A percentile compares a stretch with the other conserved stretches of the same genome.
Conservation (phyloP, 2,329 filamentous ascomycete species). For the Aspergillus pseudoterreus region DNA sequence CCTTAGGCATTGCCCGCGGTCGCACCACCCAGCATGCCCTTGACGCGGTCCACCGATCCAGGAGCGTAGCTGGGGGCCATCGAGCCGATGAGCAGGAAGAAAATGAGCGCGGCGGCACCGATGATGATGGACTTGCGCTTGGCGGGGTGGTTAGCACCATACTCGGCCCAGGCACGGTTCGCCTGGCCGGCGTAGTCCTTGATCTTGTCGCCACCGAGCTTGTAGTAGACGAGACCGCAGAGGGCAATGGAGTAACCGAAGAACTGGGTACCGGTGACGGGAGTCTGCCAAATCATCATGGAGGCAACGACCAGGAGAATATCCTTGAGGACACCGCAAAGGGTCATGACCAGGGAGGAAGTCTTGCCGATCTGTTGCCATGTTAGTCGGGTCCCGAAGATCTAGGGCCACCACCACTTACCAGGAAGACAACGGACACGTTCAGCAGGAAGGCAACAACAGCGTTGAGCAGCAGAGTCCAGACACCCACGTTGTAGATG, state of each 20-base stretch:
- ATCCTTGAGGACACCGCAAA: constrained; percentile 83
- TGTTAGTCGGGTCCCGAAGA: neutral
- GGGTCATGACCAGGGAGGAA: constrained; percentile 78
- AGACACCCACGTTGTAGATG: constrained; percentile 62
- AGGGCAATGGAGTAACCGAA: constrained; percentile 75
- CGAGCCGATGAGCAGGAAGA: constrained; percentile 64
- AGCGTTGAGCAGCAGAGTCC: constrained; percentile 69
- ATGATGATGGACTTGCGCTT: constrained; percentile 75
- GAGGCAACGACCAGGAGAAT: constrained; percentile 75
- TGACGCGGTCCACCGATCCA: constrained; percentile 30
- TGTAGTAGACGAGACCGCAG: constrained; percentile 63
- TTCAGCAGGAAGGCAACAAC: constrained; percentile 75
- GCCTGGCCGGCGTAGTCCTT: constrained; percentile 73
- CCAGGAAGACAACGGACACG: constrained; percentile 79
- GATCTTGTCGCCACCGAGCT: constrained; percentile 71
- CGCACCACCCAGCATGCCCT: constrained; percentile 34
- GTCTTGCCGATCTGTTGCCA: constrained; percentile 73
- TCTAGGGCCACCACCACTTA: constrained; percentile 46
- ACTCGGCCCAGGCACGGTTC: constrained; percentile 78
- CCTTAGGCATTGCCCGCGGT: constrained; percentile 31
- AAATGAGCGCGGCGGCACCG: constrained; percentile 59
- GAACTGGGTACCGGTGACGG: constrained; percentile 66
- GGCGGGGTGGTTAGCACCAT: constrained; percentile 71
- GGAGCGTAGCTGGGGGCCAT: constrained; percentile 54
- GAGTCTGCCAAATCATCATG: constrained; percentile 73